Base-by-base conservation (phyloP, 225 moss, liverwort and hornwort species). In the Straminergon stramineum region DNA sequence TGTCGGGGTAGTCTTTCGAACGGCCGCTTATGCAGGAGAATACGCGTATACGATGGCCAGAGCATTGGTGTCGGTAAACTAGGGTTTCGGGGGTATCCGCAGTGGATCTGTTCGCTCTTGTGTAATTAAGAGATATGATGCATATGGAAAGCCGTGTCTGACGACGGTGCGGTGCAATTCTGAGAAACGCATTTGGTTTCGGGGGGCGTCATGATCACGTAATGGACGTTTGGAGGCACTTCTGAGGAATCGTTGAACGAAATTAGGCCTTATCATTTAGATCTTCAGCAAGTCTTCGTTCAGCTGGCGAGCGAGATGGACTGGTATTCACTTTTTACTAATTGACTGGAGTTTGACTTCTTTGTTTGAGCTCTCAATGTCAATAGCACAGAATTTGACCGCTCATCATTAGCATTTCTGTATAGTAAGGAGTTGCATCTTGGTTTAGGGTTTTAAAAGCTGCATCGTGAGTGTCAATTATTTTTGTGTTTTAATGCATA, bases 41-140 rank as follows among this genome's bases (percentile, higher is more conserved):
- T 87, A 81, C 81, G 20, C 66, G 34, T 62, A 32, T 62, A 39
- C 58, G 79, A 52, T 69, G 84, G 74, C 17, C 31, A 75, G 90
- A 65, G 52, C 39, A 60, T 17, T 15, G 66, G n/a, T 89, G 87
- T 79, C 67, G 89, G 89, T 82, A 70, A 56, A 64, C 64, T 92
- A 92, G 92, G 91, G 92, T 91, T 92, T 85, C 81, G 64, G 41
- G 34, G 84, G 35, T 60, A 43, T 78, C 19, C 41, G 66, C 20
- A 68, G 85, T 89, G 85, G 76, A 91, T 87, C 82, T 81, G 27
- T 79, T 85, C 77, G 53, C 58, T 78, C 35, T 60, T 13, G 37
- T 48, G 41, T 24, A 53, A 65, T 86, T 22, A 58, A 43, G 66
- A 58, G 43, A 22, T 61, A n/a, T 34, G 81, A 23, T 62, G 34